Evolutionary conservation across 169 alveolate species (phyloP), one percentile per base, ranked within the genome.

Genomic region (Cytauxzoon felis): DNA sequence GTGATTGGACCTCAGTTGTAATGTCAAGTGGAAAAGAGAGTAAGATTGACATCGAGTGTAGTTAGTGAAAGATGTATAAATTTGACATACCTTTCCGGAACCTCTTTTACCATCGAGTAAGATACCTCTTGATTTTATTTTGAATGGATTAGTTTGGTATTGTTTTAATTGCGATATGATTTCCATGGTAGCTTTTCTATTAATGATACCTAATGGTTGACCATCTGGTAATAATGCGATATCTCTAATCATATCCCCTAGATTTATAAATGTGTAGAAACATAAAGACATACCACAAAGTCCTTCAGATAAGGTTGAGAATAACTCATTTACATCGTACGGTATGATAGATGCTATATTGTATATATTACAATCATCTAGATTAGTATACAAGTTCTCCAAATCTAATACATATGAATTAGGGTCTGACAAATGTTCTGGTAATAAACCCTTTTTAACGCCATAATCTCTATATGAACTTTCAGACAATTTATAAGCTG

Each of bases 51-150:
- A n/a, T n/a, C n/a, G n/a, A n/a, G n/a, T n/a, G n/a, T n/a, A n/a
- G n/a, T n/a, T n/a, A n/a, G n/a, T n/a, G n/a, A n/a, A n/a, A n/a
- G n/a, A n/a, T n/a, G n/a, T n/a, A n/a, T n/a, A n/a, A 16, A 4
- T 13, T 1, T 19, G 45, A 11, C 72, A n/a, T 19, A 73, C 84
- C 78, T 86, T 86, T 33, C 92, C 92, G 3, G 88, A 56, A 2
- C 92, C 92, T 47, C 92, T 68, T 47, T 86, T 86, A 19, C 92
- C 92, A 41, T 86, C 92, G 53, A 86, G 67, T n/a, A 76, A 60
- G 16, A 76, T 24, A 7, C 86, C 86, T 40, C 81, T 52, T 24
- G 81, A 26, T 7, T 11, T 42, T 8, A 76, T 33, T 13, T 29
- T 1, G 3, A 38, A 58, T 1, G 1, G 5, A 21, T 27, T n/a